Conservation (phyloP, 192 early-diverging fungal species). For the Gaertneriomyces semiglobifer region DNA sequence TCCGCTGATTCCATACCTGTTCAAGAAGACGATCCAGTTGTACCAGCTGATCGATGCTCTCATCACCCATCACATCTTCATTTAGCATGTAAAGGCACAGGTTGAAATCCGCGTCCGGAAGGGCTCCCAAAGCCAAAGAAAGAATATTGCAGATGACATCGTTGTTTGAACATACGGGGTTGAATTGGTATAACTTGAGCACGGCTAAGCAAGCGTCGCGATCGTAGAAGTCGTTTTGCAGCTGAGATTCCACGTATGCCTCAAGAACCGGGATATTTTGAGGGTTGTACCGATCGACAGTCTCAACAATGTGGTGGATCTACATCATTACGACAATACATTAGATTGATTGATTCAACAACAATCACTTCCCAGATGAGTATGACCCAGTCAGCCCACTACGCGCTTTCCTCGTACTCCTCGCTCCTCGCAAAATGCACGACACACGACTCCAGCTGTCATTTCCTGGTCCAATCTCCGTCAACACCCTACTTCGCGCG, state of each 20-base stretch:
- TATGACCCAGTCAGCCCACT: too few relatives aligned
- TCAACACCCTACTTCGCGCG: too few relatives aligned
- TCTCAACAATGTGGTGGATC: slow-evolving; percentile 47
- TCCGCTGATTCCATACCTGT: slow-evolving; percentile 24
- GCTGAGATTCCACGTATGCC: slow-evolving; percentile 75
- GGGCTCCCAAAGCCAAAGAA: slow-evolving; percentile 75
- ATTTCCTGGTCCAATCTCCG: too few relatives aligned
- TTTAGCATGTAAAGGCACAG: slow-evolving; percentile 82
- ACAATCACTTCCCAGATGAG: too few relatives aligned
- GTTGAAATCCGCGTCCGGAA: slow-evolving; percentile 86
- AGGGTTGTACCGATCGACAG: slow-evolving; percentile 73
- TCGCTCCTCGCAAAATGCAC: too few relatives aligned
- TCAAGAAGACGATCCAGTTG: slow-evolving; percentile 76
- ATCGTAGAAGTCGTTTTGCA: slow-evolving; percentile 75
- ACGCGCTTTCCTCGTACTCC: too few relatives aligned
- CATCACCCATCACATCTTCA: slow-evolving; percentile 61
- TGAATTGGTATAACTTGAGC: slow-evolving; percentile 95
- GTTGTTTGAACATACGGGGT: slow-evolving; percentile 70
- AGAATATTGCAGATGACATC: slow-evolving; percentile 72
- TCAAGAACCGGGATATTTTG: slow-evolving; percentile 80
- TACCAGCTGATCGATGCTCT: slow-evolving; percentile 57
- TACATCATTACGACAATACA: neutral
- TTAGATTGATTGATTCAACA: too few relatives aligned
- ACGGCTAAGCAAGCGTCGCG: slow-evolving; percentile 87
- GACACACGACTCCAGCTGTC: too few relatives aligned